phyloP scores from a whole-genome alignment of 2,329 filamentous ascomycete species.

The Elsinoe necatrix region DNA sequence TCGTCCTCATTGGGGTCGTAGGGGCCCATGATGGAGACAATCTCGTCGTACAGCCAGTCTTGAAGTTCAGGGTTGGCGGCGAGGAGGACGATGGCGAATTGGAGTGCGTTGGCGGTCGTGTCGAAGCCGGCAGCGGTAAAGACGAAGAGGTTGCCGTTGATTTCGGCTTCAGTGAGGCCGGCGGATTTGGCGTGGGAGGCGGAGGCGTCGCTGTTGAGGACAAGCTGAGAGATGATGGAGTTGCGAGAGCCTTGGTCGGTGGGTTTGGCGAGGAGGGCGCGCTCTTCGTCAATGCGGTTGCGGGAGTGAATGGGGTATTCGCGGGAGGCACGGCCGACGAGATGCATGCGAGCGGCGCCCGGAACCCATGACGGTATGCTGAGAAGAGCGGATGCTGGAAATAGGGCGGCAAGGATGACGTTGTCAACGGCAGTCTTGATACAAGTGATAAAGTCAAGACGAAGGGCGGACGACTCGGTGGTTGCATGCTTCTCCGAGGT shows the following conservation, averaged over 20 bases:
- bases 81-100: constrained; percentile 39
- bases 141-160: constrained; percentile 40
- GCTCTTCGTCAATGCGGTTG: constrained; percentile 22
- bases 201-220: neutral
- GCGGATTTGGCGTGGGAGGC: neutral
- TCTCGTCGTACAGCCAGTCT: constrained; percentile 45
- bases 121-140: constrained; percentile 43
- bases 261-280: neutral
- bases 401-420: constrained; percentile 22
- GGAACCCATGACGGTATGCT: constrained; percentile 21
- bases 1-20: constrained; percentile 24
- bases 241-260: neutral
- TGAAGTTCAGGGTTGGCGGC: constrained; percentile 43
- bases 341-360: constrained; percentile 21
- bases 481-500: constrained; percentile 19
- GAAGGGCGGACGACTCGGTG: constrained; percentile 22
- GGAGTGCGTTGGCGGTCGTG: constrained; percentile 43
- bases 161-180: constrained; percentile 32
- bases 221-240: constrained; percentile 2
- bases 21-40: constrained; percentile 21
- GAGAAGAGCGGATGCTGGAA: constrained; percentile 24
- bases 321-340: constrained; percentile 21
- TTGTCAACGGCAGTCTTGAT: constrained; percentile 23
- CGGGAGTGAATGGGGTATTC: constrained; percentile 25
- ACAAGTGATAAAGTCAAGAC: constrained; percentile 23